Conservation (phyloP, 2,329 filamentous ascomycete genomes). For the Ophiocordyceps camponoti-leonardi region DNA sequence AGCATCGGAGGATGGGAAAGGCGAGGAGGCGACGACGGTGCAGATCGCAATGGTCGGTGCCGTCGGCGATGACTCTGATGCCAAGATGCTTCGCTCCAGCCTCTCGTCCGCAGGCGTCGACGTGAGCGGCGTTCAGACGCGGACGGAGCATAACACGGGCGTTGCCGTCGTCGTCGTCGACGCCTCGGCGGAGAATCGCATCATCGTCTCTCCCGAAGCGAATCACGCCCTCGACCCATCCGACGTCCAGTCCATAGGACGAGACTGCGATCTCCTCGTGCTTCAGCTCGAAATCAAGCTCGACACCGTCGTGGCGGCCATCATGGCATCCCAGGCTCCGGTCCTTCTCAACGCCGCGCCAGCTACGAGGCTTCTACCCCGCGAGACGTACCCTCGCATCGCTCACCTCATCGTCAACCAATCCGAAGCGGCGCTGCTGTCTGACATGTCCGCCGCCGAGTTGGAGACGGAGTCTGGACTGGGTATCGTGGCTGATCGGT, state of each 20-base stretch:
- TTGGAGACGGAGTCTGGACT: slow-evolving; percentile 29
- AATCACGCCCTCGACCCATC: slow-evolving; percentile 34
- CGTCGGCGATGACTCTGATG: slow-evolving; percentile 54
- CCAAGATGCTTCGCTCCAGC: slow-evolving; percentile 36
- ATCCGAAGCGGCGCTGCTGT: slow-evolving; percentile 57
- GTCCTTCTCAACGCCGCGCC: slow-evolving; percentile 79
- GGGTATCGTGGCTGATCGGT: slow-evolving; percentile 33
- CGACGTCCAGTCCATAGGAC: slow-evolving; percentile 17
- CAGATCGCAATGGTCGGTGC: slow-evolving; percentile 56
- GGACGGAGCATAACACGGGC: slow-evolving; percentile 37
- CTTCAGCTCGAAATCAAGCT: slow-evolving; percentile 67
- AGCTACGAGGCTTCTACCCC: slow-evolving; percentile 46
- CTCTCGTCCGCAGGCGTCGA: slow-evolving; percentile 46
- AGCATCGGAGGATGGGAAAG: background rate
- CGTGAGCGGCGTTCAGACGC: slow-evolving; percentile 30
- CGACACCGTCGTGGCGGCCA: slow-evolving; percentile 43
- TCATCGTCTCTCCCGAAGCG: slow-evolving; percentile 55
- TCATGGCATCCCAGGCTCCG: slow-evolving; percentile 32
- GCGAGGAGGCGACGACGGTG: slow-evolving; percentile 4
- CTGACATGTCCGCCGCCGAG: slow-evolving; percentile 37
- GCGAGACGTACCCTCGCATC: slow-evolving; percentile 46
- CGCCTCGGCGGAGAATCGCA: slow-evolving; percentile 58
- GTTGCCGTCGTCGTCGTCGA: slow-evolving; percentile 64
- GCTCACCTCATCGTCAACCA: slow-evolving; percentile 80
- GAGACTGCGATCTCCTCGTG: slow-evolving; percentile 45